Base-by-base conservation (phyloP, 345 rosid genomes). In the Euphorbia peplus region DNA sequence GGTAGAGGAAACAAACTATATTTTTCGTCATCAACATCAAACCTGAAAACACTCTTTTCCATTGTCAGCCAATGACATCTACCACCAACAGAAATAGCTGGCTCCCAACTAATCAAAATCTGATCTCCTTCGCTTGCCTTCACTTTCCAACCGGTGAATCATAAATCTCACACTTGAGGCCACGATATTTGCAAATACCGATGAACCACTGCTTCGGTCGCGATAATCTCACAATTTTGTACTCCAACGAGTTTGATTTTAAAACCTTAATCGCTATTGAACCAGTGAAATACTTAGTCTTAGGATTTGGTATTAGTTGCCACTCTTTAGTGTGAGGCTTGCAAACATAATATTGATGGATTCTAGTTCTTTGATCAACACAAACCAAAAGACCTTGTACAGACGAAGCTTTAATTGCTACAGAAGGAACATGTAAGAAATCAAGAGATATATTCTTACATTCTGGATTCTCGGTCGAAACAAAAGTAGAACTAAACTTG, bases 241-340 rank as follows among this genome's bases (percentile, higher is more conserved):
- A 81, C 6, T 29, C 73, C 35, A 72, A 35, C 18, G 78, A 80
- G 1, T 73, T 32, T 12, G 69, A 75, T 30, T 55, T 18, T 0
- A 72, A 14, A 9, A 78, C 66, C 14, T 75, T 11, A 59, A 81
- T 67, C 19, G 52, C 72, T 1, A 44, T 30, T 24, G 14, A 47
- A 13, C 8, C 0, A 18, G 61, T 63, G 18, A 18, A 35, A 29
- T 53, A 37, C 11, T 48, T 18, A 19, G 72, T 70, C 52, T 59
- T 71, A 1, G 73, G 71, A n/a, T 56, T 81, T 25, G 71, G 73
- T 5, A 75, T 61, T 1, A 0, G 21, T 29, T 26, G 56, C 73
- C 80, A 78, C 10, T 75, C 68, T 13, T 39, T 55, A 1, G 74
- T 81, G 5, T 41, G 51, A 0, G 80, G 80, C 28, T 81, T 81